Conservation (phyloP, 768 basidiomycete genomes). For the Podaxis carcinomalis region DNA sequence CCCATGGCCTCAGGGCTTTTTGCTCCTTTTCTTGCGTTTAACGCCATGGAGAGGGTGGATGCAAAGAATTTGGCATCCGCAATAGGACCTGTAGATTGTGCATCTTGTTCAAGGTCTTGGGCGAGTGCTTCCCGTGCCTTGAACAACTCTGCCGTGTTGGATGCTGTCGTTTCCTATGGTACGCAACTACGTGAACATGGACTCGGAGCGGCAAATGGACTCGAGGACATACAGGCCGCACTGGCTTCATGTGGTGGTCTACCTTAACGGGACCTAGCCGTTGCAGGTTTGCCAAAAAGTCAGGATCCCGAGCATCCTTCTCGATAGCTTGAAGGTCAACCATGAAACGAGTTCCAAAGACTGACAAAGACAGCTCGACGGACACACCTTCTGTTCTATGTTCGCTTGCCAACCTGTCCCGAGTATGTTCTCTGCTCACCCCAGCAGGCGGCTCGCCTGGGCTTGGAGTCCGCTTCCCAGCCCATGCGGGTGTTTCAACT, state of each 20-base stretch:
- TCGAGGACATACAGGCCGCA: conserved; percentile 4
- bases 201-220: too few relatives aligned
- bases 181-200: background rate
- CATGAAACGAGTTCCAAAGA: background rate
- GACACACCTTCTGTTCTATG: conserved; percentile 43
- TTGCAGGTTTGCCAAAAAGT: conserved; percentile 62
- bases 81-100: background rate
- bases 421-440: background rate
- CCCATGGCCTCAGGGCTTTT: conserved; percentile 32
- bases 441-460: conserved; percentile 11
- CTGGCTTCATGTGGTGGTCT: conserved; percentile 38
- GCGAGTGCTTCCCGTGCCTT: background rate
- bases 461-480: conserved; percentile 37
- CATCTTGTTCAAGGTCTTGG: background rate
- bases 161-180: background rate
- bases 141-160: background rate
- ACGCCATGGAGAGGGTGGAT: background rate
- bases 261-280: conserved; percentile 67
- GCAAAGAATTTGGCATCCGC: background rate
- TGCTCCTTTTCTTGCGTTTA: conserved; percentile 5
- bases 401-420: conserved; percentile 40
- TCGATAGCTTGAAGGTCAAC: conserved; percentile 43
- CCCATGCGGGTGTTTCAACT: conserved; percentile 40
- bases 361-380: background rate
- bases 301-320: conserved; percentile 65